Conservation (phyloP, 192 early-diverging fungal species). For the Backusella tarrabulga region DNA sequence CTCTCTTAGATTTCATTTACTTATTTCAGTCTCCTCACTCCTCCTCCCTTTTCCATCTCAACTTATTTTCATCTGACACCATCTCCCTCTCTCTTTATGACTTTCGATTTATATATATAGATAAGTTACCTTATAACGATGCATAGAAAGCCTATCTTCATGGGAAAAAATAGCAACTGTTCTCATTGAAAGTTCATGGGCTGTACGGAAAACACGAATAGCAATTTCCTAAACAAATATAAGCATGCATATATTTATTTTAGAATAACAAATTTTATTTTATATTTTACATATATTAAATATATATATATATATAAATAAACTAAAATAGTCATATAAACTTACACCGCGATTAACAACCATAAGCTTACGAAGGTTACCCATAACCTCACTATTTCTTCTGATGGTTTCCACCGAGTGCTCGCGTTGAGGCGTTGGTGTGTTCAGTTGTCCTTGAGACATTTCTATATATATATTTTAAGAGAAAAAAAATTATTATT, state of each 20-base stretch:
- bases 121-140: conserved; percentile 77
- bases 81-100: background rate
- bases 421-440: conserved; percentile 28
- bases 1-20: background rate
- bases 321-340: background rate
- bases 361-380: conserved; percentile 48
- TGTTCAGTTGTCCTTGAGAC: background rate
- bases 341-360: conserved; percentile 55
- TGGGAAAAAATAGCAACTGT: conserved; percentile 87
- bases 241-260: background rate
- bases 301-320: conserved; percentile 1
- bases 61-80: background rate
- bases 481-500: background rate
- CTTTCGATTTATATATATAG: background rate
- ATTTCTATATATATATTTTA: background rate
- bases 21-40: background rate
- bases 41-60: background rate
- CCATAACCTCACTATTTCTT: conserved; percentile 46
- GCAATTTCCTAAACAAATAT: conserved; percentile 79
- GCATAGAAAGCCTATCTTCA: conserved; percentile 90
- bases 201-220: conserved; percentile 92
- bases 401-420: conserved; percentile 55
- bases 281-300: background rate
- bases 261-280: background rate
- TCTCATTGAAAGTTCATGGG: conserved; percentile 87